Evolutionary conservation across 345 rosid species (phyloP).

Genomic region (Eucalyptus erythrocorys): DNA sequence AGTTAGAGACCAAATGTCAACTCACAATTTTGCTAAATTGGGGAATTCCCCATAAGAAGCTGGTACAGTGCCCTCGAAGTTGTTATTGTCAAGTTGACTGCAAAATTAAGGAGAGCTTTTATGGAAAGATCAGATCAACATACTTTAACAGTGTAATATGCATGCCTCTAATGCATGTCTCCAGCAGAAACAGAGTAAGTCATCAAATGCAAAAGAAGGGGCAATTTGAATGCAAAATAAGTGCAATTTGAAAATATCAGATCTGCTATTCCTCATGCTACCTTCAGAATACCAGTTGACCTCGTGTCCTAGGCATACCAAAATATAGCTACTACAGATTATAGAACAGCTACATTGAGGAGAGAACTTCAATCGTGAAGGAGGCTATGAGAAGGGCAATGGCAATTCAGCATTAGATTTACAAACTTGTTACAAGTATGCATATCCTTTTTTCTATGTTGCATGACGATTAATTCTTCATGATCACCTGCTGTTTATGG

Average conservation of each 20-base stretch:
- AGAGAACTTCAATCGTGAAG: not conserved
- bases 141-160: not conserved
- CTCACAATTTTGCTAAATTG: constrained; percentile 54
- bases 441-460: not conserved
- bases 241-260: not conserved
- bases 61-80: constrained; percentile 64
- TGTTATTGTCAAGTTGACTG: constrained; percentile 92
- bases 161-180: not conserved
- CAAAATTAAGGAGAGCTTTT: constrained; percentile 6
- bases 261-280: not conserved
- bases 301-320: not conserved
- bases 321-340: not conserved
- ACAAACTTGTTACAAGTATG: not conserved
- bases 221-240: not conserved
- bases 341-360: not conserved
- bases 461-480: not conserved
- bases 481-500: not conserved
- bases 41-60: constrained; percentile 50
- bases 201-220: not conserved
- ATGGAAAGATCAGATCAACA: not conserved
- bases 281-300: not conserved
- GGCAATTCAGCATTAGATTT: not conserved
- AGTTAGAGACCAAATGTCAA: not conserved
- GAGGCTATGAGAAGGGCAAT: not conserved
- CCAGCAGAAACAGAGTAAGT: not conserved